A percentile compares a stretch with the other conserved stretches of the same genome.
These are phyloP conservation scores for Aspergillaceae sp. DNA, from an alignment of 2,329 filamentous ascomycete species.

Conservation along the genomic window DNA sequence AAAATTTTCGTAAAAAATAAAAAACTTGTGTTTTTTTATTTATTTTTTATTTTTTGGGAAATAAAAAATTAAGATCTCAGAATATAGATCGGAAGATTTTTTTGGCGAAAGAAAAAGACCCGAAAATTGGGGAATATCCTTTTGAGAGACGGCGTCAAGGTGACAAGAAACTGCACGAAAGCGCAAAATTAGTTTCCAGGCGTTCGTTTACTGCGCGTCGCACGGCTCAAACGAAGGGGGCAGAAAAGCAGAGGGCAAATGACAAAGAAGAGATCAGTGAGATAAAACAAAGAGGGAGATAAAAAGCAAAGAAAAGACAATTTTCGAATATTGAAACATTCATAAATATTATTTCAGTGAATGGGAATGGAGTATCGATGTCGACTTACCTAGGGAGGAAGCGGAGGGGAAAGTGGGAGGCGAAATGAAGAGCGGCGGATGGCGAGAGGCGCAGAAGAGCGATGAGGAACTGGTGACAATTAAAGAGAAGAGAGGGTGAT, in stretches of 20 bases:
- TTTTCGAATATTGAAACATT: not conserved
- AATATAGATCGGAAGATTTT: no score
- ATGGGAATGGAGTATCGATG: not conserved
- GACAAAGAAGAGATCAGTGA: not conserved
- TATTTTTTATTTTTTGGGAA: not conserved
- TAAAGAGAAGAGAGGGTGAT: constrained; percentile 13
- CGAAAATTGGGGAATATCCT: not conserved
- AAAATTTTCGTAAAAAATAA: no score
- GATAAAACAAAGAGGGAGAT: not conserved
- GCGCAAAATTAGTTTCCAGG: not conserved
- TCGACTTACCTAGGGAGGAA: not conserved
- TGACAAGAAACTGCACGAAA: not conserved
- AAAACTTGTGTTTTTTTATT: not conserved
- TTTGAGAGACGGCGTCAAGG: not conserved
- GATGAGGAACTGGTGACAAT: constrained; percentile 4
- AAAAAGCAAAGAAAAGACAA: not conserved
- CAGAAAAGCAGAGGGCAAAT: not conserved
- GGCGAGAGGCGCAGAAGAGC: constrained; percentile 9
- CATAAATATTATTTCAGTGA: not conserved
- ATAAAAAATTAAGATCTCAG: no score
- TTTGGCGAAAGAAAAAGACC: not conserved
- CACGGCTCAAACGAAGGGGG: constrained; percentile 1
- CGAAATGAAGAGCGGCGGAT: constrained; percentile 15
- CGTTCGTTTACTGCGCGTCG: not conserved
- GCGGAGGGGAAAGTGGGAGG: constrained; percentile 11